Percentiles rank a stretch among this genome's conserved stretches.
Evolutionary conservation across 1,284 basidiomycete genomes (phyloP).

Genomic region (Trichosporon faecale): DNA sequence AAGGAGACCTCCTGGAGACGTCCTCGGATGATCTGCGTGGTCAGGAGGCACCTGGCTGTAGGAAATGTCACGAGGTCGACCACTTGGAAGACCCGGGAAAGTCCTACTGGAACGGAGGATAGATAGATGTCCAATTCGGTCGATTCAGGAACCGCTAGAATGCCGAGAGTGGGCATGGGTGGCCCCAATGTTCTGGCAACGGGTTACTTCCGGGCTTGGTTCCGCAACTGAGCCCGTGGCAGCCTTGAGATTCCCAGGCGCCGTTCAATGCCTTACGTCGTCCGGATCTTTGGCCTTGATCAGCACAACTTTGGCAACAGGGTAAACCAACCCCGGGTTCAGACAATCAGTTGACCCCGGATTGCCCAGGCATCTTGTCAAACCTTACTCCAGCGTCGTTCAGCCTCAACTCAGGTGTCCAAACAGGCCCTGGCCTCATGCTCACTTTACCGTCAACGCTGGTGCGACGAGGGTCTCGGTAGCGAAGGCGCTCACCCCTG

Average conservation of each 20-base stretch:
- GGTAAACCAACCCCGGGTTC: neutral
- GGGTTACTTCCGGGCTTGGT: neutral
- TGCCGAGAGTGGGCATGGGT: slow-evolving; percentile 1
- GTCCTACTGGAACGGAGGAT: neutral
- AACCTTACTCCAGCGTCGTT: neutral
- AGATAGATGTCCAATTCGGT: neutral
- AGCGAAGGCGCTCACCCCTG: too few species aligned
- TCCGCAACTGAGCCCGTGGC: neutral
- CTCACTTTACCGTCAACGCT: too few species aligned
- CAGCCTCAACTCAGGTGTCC: neutral
- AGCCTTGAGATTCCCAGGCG: neutral
- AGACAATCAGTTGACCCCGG: neutral
- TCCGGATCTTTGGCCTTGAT: neutral
- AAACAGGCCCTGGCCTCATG: neutral
- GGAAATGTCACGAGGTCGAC: neutral
- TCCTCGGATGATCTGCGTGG: neutral
- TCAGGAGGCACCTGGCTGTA: neutral
- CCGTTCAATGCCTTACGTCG: neutral
- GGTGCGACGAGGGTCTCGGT: too few species aligned
- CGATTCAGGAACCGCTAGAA: neutral
- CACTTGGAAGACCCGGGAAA: neutral
- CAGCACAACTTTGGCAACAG: neutral
- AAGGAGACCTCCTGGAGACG: neutral
- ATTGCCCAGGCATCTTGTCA: neutral
- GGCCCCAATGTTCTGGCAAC: neutral